Evolutionary conservation across 306 rosid species (phyloP).

Genomic region (Fagus crenata): DNA sequence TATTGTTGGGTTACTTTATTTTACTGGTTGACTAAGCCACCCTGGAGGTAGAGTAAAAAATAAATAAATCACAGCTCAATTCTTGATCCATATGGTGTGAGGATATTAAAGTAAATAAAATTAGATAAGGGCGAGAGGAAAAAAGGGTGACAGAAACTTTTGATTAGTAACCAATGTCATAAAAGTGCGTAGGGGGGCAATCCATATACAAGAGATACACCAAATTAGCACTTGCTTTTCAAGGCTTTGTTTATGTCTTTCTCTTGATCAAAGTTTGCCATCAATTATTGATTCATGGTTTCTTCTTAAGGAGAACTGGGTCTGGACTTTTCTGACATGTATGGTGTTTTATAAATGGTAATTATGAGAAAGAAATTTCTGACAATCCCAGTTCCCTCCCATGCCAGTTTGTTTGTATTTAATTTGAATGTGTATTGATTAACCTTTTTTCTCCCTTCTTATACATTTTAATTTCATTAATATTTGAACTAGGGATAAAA

Average conservation of each 20-base stretch:
- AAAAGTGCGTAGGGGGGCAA: too few relatives aligned
- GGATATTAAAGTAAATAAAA: not conserved
- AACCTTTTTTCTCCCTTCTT: not conserved
- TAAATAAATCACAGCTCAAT: not conserved
- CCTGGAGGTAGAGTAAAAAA: not conserved
- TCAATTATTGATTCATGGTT: not conserved
- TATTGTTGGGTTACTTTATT: not conserved
- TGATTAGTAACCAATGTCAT: too few relatives aligned
- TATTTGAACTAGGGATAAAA: not conserved
- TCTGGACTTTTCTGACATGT: not conserved
- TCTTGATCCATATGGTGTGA: too few relatives aligned
- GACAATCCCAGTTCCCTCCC: not conserved
- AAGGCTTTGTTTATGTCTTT: not conserved
- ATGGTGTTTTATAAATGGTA: not conserved
- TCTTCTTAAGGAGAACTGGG: not conserved
- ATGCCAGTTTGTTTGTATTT: not conserved
- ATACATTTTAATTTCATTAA: not conserved
- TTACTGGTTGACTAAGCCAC: not conserved
- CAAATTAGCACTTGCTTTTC: not conserved
- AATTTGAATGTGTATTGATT: not conserved
- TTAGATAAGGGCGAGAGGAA: not conserved
- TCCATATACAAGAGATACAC: too few relatives aligned
- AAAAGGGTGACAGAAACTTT: too few relatives aligned
- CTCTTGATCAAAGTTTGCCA: not conserved
- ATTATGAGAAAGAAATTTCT: not conserved